phyloP scores from a whole-genome alignment of 2,329 filamentous ascomycete species.

The Byssoonygena ceratinophila region DNA sequence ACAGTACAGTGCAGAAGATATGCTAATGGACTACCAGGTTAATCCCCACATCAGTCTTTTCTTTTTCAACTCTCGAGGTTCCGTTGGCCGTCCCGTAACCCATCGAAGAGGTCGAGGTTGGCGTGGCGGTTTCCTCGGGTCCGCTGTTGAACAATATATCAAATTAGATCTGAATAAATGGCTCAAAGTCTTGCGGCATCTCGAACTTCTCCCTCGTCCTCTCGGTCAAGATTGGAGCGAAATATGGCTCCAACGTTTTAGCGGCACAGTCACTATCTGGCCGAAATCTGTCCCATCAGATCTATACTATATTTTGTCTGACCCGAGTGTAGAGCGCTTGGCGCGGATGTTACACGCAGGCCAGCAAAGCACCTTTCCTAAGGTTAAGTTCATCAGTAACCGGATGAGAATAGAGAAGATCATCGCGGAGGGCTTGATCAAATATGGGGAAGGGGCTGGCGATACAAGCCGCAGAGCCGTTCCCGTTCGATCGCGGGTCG shows the following conservation, averaged over 20 bases:
- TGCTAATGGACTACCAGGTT: conserved; percentile 49
- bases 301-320: conserved; percentile 74
- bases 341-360: conserved; percentile 85
- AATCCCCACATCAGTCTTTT: conserved; percentile 98
- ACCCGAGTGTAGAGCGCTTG: conserved; percentile 64
- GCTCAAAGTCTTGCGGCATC: conserved; percentile 84
- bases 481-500: conserved; percentile 7
- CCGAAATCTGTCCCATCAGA: conserved; percentile 69
- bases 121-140: conserved; percentile 90
- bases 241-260: conserved; percentile 91
- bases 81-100: conserved; percentile 84
- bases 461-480: conserved; percentile 12
- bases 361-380: conserved; percentile 80
- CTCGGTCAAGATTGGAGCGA: conserved; percentile 94
- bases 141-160: conserved; percentile 83
- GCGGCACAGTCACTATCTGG: conserved; percentile 93
- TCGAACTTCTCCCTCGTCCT: conserved; percentile 81
- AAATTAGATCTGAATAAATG: conserved; percentile 97
- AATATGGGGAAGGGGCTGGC: conserved; percentile 20
- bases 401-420: conserved; percentile 69
- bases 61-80: conserved; percentile 91
- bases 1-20: not conserved
- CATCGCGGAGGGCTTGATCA: conserved; percentile 46
- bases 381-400: conserved; percentile 83
- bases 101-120: conserved; percentile 88